Evolutionary conservation across 139 green algal genomes (phyloP).

Genomic region (Coelastrella sp.): DNA sequence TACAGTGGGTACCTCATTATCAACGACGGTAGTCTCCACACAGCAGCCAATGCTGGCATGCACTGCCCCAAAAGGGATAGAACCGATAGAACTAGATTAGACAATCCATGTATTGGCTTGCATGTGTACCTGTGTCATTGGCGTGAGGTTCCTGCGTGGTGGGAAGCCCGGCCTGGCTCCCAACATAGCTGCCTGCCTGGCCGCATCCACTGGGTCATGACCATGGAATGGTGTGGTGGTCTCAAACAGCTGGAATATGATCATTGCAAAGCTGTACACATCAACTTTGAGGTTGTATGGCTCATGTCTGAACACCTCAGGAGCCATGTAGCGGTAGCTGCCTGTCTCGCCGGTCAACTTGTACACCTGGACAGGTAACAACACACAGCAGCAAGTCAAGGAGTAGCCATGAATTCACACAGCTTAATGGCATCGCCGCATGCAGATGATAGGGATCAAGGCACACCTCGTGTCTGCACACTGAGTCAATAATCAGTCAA

Average conservation of each 20-base stretch:
- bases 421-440: no score
- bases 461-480: no score
- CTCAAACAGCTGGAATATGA: constrained; percentile 85
- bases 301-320: constrained; percentile 81
- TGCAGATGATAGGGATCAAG: no score
- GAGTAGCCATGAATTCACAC: no score
- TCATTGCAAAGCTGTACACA: constrained; percentile 85
- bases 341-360: constrained; percentile 91
- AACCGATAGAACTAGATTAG: no score
- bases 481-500: no score
- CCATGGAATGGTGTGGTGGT: constrained; percentile 69
- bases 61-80: no score
- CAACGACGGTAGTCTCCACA: no score
- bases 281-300: constrained; percentile 84
- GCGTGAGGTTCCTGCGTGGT: constrained; percentile 56
- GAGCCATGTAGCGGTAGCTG: constrained; percentile 72
- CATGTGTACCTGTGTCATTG: constrained; percentile 47
- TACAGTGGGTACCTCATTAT: no score
- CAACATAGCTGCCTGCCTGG: constrained; percentile 64
- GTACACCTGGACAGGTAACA: constrained; percentile 59
- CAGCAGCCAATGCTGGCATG: no score
- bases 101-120: not conserved
- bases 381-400: not conserved
- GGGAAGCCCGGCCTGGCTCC: constrained; percentile 67
- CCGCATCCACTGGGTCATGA: constrained; percentile 70